Base-by-base conservation (phyloP, 345 rosid genomes). In the Punica granatum region DNA sequence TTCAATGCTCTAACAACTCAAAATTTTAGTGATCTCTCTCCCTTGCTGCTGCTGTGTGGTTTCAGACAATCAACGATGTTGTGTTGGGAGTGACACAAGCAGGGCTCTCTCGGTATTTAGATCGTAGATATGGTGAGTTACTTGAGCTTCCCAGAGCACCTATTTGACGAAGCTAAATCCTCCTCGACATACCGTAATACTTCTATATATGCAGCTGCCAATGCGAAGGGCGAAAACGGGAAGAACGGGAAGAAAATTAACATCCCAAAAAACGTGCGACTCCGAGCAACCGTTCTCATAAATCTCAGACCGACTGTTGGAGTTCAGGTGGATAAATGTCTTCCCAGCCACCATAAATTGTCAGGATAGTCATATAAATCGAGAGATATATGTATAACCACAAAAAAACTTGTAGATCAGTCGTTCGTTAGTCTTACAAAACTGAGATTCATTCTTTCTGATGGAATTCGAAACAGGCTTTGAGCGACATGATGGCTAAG, bases 11-110 rank as follows among this genome's bases (percentile, higher is more conserved):
- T 2, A 28, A 34, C 30, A 32, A 34, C 11, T 28, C 34, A 4
- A 56, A 56, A 28, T 26, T 26, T 14, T 13, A 56, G 12, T 14
- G 61, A 1, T 56, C 7, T 56, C 26, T 26, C 16, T 56, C 15
- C 6, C 34, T 8, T 28, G 34, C 19, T 39, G 8, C 14, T 62
- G 13, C 44, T 18, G 7, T 62, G 43, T 62, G 25, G 31, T 51
- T 42, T 61, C 66, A 91, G 97, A 91, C 97, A n/a, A 66, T 89
- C 36, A 89, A 87, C 5, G 96, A 92, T 66, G 92, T 92, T 49
- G 64, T 86, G 26, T 60, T 86, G 51, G 98, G 93, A 60, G 73
- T 82, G 54, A 84, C 88, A 8, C 86, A 89, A 68, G 92, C 90
- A n/a, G 92, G 84, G 41, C 81, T 92, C 68, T 85, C 93, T 1